Percentiles rank a stretch among this genome's conserved stretches.
Evolutionary conservation across 257 asterid species (phyloP).

Genomic region (Gentiana straminea): DNA sequence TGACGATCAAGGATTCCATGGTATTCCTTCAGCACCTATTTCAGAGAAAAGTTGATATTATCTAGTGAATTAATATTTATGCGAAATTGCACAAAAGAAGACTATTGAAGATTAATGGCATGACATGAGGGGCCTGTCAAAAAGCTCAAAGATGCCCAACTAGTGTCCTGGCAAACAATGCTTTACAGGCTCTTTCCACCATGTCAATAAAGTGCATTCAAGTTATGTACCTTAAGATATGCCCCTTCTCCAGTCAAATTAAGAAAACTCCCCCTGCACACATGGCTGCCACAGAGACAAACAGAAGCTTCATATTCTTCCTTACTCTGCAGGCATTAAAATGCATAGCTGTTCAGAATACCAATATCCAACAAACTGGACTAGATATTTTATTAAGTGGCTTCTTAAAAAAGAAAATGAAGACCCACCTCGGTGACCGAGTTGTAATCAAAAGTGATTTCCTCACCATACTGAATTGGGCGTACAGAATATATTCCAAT

Average conservation of each 20-base stretch:
- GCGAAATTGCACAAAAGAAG: neutral
- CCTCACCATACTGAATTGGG: constrained; percentile 92
- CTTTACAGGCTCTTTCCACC: constrained; percentile 1
- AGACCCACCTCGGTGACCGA: constrained; percentile 93
- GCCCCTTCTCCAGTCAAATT: constrained; percentile 98
- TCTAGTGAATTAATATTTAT: neutral
- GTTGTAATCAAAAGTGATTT: constrained; percentile 92
- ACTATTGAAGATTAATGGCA: neutral
- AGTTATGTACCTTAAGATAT: constrained; percentile 59
- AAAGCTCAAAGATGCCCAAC: no score
- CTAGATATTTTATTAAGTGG: constrained; percentile 6
- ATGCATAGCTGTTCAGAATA: constrained; percentile 11
- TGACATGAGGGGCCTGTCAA: neutral
- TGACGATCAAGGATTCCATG: constrained; percentile 92
- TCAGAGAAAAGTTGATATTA: neutral
- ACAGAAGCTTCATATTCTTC: constrained; percentile 99
- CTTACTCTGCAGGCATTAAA: constrained; percentile 57
- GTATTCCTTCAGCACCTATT: constrained; percentile 69
- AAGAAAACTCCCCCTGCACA: constrained; percentile 96
- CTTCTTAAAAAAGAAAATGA: constrained; percentile 4
- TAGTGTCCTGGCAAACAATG: neutral
- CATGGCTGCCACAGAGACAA: constrained; percentile 96
- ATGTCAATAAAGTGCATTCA: constrained; percentile 7
- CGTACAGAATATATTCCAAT: constrained; percentile 91
- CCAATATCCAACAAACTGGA: neutral